Percentiles rank a stretch among this genome's conserved stretches.
These are phyloP conservation scores for Viola odorata DNA, from an alignment of 345 rosid genomes.

Conservation along the genomic window DNA sequence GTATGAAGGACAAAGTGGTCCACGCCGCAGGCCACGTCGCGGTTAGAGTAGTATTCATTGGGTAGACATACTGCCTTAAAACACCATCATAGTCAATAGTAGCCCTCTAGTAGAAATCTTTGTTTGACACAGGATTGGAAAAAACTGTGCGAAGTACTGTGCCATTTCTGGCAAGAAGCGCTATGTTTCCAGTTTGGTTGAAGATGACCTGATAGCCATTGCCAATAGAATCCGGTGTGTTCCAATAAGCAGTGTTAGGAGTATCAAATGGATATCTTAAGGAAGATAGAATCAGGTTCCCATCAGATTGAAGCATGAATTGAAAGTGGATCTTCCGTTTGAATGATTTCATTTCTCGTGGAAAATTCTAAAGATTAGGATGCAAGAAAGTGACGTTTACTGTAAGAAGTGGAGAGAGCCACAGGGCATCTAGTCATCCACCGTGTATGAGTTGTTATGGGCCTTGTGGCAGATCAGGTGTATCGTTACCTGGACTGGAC, in stretches of 20 bases:
- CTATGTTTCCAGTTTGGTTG: constrained; percentile 42
- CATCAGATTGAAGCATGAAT: constrained; percentile 23
- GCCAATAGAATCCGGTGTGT: not conserved
- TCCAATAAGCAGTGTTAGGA: constrained; percentile 23
- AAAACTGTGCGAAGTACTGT: not conserved
- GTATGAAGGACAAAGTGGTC: constrained; percentile 21
- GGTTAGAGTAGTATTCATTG: constrained; percentile 20
- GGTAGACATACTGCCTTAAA: constrained; percentile 48
- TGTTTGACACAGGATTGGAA: not conserved
- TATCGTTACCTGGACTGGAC: too few species aligned
- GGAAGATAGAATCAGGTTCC: constrained; percentile 31
- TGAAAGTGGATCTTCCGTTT: constrained; percentile 33
- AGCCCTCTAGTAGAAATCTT: constrained; percentile 36
- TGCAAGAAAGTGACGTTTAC: not conserved
- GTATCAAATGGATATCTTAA: constrained; percentile 13
- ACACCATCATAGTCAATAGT: constrained; percentile 52
- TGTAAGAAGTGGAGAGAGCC: too few species aligned
- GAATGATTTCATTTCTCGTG: constrained; percentile 14
- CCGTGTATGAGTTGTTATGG: too few species aligned
- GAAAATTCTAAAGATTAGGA: not conserved
- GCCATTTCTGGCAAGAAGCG: constrained; percentile 26
- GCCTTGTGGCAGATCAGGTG: too few species aligned
- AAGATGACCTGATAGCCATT: constrained; percentile 29
- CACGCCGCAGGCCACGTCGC: constrained; percentile 27
- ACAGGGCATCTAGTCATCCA: too few species aligned